Conservation (phyloP, 768 basidiomycete species). For the Tricholomella constricta region DNA sequence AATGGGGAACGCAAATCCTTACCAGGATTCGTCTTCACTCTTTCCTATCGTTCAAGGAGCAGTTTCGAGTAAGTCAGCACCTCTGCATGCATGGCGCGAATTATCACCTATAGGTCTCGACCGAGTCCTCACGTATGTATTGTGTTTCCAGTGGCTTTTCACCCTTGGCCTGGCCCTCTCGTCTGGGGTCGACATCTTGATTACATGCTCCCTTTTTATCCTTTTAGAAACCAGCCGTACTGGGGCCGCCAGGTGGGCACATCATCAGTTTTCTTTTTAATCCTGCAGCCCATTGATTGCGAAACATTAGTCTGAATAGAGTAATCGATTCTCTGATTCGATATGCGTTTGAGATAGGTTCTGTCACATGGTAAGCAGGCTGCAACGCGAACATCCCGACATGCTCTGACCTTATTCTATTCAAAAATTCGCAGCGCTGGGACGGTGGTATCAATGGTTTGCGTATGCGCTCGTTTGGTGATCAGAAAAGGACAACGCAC, state of each 20-base stretch:
- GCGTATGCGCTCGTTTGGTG: conserved; percentile 10
- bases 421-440: conserved; percentile 2
- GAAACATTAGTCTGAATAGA: conserved; percentile 31
- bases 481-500: neutral
- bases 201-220: conserved; percentile 36
- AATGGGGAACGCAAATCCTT: neutral
- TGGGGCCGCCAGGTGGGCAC: conserved; percentile 30
- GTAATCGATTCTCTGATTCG: conserved; percentile 41
- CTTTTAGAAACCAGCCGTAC: conserved; percentile 34
- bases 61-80: conserved; percentile 14
- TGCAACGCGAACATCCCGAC: neutral
- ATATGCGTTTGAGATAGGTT: conserved; percentile 45
- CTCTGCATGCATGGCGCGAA: too few species aligned
- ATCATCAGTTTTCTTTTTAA: neutral
- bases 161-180: conserved; percentile 45
- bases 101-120: too few species aligned
- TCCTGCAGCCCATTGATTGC: neutral
- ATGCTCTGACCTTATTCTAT: too few species aligned
- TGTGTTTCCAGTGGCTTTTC: conserved; percentile 42
- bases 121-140: too few species aligned
- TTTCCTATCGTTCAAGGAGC: conserved; percentile 18
- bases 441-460: conserved; percentile 14
- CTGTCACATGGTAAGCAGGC: conserved; percentile 40
- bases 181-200: conserved; percentile 39
- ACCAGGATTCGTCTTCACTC: conserved; percentile 23